phyloP scores from a whole-genome alignment of 139 green algal species.

The Raphidocelis subcapitata region DNA sequence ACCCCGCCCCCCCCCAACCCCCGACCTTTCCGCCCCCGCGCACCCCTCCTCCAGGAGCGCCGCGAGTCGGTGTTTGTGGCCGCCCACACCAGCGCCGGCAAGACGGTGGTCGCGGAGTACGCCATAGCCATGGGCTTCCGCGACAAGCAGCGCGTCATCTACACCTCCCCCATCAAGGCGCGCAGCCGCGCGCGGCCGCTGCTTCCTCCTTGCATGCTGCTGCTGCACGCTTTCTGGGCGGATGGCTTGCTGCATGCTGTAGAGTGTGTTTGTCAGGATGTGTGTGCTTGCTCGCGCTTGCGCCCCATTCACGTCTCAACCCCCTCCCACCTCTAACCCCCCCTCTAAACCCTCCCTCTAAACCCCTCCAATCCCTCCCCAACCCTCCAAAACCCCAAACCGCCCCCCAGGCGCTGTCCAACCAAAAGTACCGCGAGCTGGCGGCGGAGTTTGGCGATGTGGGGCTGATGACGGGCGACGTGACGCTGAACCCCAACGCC shows the following conservation, averaged over 20 bases:
- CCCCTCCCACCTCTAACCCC: neutral
- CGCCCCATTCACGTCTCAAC: neutral
- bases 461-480: conserved; percentile 77
- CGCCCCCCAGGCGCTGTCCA: conserved; percentile 75
- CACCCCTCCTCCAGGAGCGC: conserved; percentile 61
- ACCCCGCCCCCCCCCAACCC: neutral
- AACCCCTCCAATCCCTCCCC: neutral
- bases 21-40: neutral
- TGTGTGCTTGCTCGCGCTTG: neutral
- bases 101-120: conserved; percentile 98
- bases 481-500: conserved; percentile 88
- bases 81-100: conserved; percentile 92
- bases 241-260: too few species aligned
- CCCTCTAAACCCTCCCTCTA: neutral
- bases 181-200: neutral
- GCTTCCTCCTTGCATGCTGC: too few species aligned
- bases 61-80: conserved; percentile 89
- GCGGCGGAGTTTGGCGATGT: conserved; percentile 51
- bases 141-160: conserved; percentile 89
- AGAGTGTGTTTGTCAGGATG: too few species aligned
- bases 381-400: neutral
- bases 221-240: too few species aligned
- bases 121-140: conserved; percentile 88
- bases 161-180: conserved; percentile 94
- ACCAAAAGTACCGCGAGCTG: conserved; percentile 89